Base-by-base conservation (phyloP, 2,329 filamentous ascomycete species). In the Sporothrix pseudoabietina region DNA sequence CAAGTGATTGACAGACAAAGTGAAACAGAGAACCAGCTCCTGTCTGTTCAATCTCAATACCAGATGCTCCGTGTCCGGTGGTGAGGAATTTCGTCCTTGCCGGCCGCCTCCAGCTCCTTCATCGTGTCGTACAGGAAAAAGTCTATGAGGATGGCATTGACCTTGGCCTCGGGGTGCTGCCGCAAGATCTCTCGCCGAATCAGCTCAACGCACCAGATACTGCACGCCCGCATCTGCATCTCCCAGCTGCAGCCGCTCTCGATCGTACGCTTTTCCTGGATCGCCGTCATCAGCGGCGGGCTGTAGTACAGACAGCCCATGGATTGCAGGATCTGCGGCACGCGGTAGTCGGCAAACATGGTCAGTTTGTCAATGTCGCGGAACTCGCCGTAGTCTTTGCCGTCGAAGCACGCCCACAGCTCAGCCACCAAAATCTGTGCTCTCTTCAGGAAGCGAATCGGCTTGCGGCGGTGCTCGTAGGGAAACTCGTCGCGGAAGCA, bases 281-380 rank as follows among this genome's bases (percentile, higher is more conserved):
- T 91, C 19, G 90, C 87, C 47, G 87, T 85, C 69, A 94, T 90
- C 61, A 99, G 84, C 0, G 90, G 87, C 0, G 96, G 96, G 76
- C 92, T 94, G 82, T 96, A 98, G 78, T 88, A 89, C 69, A 99
- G 83, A 73, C 94, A 95, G 22, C 93, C 92, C 61, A 98, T 85
- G 10, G 90, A 89, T 78, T 94, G 90, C 47, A 99, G 87, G 77
- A 98, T 96, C 83, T 99, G 96, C 16, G 97, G 97, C 71, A 99
- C 91, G 59, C 96, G 92, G 80, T 99, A 99, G 83, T 99, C 96
- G 79, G 96, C 94, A 84, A 99, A 99, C 91, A 98, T 98, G 75
- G 96, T 99, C 78, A 99, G 92, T 80, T 94, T 94, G 82, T 96
- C 92, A 78, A 99, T 97, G 80, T 99, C 96, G 73, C 89, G 80